A percentile compares a stretch with the other conserved stretches of the same genome.
phyloP scores from a whole-genome alignment of 2,329 filamentous ascomycete genomes.

The Pseudopyricularia javanii region DNA sequence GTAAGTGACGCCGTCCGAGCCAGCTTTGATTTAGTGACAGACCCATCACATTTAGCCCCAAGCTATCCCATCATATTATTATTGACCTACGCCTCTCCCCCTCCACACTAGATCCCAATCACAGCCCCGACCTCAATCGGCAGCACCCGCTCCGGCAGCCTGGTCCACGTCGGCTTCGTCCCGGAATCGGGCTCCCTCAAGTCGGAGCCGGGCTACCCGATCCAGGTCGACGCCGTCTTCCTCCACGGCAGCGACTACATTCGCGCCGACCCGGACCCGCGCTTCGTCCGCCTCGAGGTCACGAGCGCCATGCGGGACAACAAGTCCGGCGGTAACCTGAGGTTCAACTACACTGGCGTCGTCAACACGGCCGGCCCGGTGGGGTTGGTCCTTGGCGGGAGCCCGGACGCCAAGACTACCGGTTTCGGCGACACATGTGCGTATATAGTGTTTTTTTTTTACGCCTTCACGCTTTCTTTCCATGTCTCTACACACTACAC shows the following conservation, averaged over 20 bases:
- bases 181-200: constrained; percentile 14
- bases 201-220: constrained; percentile 23
- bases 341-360: constrained; percentile 24
- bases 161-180: constrained; percentile 17
- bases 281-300: constrained; percentile 25
- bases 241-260: constrained; percentile 28
- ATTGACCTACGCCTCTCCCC: background rate
- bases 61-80: too few relatives aligned
- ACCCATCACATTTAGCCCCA: background rate
- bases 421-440: constrained; percentile 24
- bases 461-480: background rate
- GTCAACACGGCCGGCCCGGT: constrained; percentile 16
- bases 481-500: too few relatives aligned
- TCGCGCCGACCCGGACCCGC: constrained; percentile 20
- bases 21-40: background rate
- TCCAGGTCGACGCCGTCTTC: constrained; percentile 23
- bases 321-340: constrained; percentile 15
- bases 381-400: constrained; percentile 20
- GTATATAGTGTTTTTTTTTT: constrained; percentile 5
- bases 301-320: constrained; percentile 20
- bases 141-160: constrained; percentile 14
- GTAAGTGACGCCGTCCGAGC: constrained; percentile 10
- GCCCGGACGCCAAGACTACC: constrained; percentile 21
- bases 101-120: constrained; percentile 13
- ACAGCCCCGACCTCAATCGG: constrained; percentile 15